phyloP scores from a whole-genome alignment of 805 yeast genomes.

The Ogataea naganishii region DNA sequence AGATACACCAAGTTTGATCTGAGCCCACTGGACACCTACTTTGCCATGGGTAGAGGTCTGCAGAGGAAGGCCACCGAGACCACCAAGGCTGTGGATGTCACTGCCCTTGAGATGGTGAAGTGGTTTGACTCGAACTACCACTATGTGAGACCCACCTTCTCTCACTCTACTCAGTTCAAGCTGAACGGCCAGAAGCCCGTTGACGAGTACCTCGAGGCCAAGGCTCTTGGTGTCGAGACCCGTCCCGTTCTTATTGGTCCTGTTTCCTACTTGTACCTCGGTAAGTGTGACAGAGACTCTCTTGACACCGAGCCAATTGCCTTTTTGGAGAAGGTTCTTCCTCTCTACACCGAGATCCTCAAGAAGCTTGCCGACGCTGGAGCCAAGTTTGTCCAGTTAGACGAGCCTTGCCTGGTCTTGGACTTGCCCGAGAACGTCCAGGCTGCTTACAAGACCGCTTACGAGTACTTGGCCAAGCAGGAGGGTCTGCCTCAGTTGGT shows the following conservation, averaged over 20 bases:
- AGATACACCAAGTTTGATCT: slow-evolving; percentile 90
- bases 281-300: slow-evolving; percentile 98
- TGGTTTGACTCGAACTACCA: slow-evolving; percentile 99
- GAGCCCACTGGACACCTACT: slow-evolving; percentile 82
- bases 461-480: slow-evolving; percentile 60
- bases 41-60: slow-evolving; percentile 99
- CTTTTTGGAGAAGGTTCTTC: slow-evolving; percentile 80
- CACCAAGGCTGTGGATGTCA: slow-evolving; percentile 88
- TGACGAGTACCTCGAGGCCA: slow-evolving; percentile 96
- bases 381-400: slow-evolving; percentile 91
- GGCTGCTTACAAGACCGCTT: slow-evolving; percentile 85
- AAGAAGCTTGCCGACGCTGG: slow-evolving; percentile 88
- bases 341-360: slow-evolving; percentile 86
- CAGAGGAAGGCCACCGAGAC: slow-evolving; percentile 92
- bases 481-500: slow-evolving; percentile 70
- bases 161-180: slow-evolving; percentile 91
- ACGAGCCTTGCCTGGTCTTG: slow-evolving; percentile 93
- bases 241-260: slow-evolving; percentile 98
- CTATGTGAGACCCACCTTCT: slow-evolving; percentile 98
- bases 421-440: slow-evolving; percentile 82
- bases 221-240: slow-evolving; percentile 90
- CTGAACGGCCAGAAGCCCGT: slow-evolving; percentile 95
- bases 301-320: slow-evolving; percentile 90
- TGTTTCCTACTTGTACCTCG: slow-evolving; percentile 86
- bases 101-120: slow-evolving; percentile 99